Conservation (phyloP, 192 early-diverging fungal genomes). For the Gigaspora rosea region DNA sequence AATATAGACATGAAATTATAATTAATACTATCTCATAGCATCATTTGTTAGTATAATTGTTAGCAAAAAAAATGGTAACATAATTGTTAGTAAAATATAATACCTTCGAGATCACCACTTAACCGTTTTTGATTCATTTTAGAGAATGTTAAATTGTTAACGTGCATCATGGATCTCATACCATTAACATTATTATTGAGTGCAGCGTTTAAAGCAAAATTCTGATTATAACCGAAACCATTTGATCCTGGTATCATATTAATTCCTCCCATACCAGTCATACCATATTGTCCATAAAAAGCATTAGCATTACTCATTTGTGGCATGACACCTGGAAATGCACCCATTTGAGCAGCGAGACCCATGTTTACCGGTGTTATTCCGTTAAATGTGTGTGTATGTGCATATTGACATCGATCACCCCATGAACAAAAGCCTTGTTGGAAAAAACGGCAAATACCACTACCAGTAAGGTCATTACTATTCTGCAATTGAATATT, state of each 20-base stretch:
- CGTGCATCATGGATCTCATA: background rate
- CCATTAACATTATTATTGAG: slow-evolving; percentile 8
- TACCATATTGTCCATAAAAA: slow-evolving; percentile 27
- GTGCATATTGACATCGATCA: slow-evolving; percentile 56
- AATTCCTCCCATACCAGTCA: background rate
- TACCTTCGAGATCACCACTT: slow-evolving; percentile 33
- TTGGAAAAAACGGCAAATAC: slow-evolving; percentile 34
- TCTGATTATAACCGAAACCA: slow-evolving; percentile 31
- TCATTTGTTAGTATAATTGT: background rate
- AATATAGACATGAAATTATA: background rate
- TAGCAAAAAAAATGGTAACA: background rate
- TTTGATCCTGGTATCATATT: background rate
- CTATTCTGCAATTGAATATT: background rate
- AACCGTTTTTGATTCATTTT: slow-evolving; percentile 33
- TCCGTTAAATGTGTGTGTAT: slow-evolving; percentile 37
- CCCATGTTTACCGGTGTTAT: slow-evolving; percentile 4
- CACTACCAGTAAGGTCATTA: background rate
- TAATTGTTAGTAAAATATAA: background rate
- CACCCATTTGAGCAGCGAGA: background rate
- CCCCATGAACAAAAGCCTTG: slow-evolving; percentile 41
- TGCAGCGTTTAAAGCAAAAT: slow-evolving; percentile 25
- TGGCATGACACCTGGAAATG: slow-evolving; percentile 1
- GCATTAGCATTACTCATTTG: slow-evolving; percentile 5
- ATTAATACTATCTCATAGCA: background rate
- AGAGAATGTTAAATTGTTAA: background rate